Conservation (phyloP, 257 asterid species). For the Coffea canephora region DNA sequence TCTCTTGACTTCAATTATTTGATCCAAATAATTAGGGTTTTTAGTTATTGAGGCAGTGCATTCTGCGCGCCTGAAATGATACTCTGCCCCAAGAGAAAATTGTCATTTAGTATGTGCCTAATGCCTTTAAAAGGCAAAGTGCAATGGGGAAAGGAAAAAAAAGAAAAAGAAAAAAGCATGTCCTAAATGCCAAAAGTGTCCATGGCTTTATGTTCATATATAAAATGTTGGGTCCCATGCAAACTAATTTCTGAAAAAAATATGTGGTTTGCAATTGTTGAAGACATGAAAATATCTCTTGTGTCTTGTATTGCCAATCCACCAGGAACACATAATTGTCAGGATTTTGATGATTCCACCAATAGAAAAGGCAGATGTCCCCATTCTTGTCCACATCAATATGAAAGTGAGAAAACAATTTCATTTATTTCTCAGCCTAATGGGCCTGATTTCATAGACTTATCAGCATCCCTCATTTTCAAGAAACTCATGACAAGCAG, state of each 20-base stretch:
- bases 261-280: constrained; percentile 45
- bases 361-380: neutral
- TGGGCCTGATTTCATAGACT: neutral
- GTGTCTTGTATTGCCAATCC: constrained; percentile 22
- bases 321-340: constrained; percentile 28
- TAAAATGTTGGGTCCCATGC: constrained; percentile 34
- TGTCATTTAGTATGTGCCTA: neutral
- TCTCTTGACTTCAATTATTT: too few species aligned
- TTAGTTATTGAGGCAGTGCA: neutral
- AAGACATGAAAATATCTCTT: constrained; percentile 28
- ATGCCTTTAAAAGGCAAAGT: constrained; percentile 21
- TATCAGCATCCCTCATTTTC: neutral
- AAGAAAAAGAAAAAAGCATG: constrained; percentile 21
- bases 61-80: neutral
- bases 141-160: constrained; percentile 11
- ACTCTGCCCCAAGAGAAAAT: constrained; percentile 9
- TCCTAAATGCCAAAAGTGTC: constrained; percentile 36
- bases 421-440: constrained; percentile 1
- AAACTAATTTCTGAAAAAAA: constrained; percentile 25
- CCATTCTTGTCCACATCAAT: constrained; percentile 23
- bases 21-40: too few species aligned
- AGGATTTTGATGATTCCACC: constrained; percentile 10
- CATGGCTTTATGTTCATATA: constrained; percentile 33
- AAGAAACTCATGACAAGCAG: neutral
- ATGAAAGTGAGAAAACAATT: neutral